Evolutionary conservation across 73 alveolate species (phyloP), one percentile per base, ranked within the genome.

Genomic region (Paramecium octaurelia): DNA sequence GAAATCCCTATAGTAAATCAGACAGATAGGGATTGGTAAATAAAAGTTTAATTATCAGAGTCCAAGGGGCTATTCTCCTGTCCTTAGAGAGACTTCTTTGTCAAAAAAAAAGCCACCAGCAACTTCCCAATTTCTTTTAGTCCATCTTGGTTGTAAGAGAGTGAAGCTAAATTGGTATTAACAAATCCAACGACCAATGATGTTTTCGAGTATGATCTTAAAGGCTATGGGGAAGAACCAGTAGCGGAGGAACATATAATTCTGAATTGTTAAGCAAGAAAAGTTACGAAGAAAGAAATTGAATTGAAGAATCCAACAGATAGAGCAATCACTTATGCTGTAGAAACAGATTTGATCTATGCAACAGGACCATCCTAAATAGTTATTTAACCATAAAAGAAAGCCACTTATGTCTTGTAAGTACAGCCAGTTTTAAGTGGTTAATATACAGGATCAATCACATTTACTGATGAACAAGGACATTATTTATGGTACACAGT

Each of bases 191-290:
- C 86, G 10, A 98, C 99, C 4, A 95, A 97, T 21, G 99, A 98
- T 94, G 94, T 95, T 59, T 98, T 97, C 92, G 99, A 97, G 87
- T 98, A 97, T 92, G 98, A 97, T 50, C 94, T 98, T 27, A 96
- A 95, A 86, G 99, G 99, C 7, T 96, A 95, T 76, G 99, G 99
- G 6, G 99, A 98, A 93, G 99, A 98, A 86, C 99, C 99, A 21
- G 93, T 97, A 29, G 99, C 99, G 18, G 99, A 98, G 91, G 99
- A 98, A 57, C 99, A 98, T 83, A 97, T 97, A 14, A 98, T 97
- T 27, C 92, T 98, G 23, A 94, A 93, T 88, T 97, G 99, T 95
- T 96, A 97, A 80, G 99, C 98, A 1, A 96, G 98, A 92, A 98
- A 98, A 94, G 93, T 98, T 2, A 97, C 97, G 14, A 93, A 92